Base-by-base conservation (phyloP, 2,329 filamentous ascomycete species). In the Penicillium sclerotiorum region DNA sequence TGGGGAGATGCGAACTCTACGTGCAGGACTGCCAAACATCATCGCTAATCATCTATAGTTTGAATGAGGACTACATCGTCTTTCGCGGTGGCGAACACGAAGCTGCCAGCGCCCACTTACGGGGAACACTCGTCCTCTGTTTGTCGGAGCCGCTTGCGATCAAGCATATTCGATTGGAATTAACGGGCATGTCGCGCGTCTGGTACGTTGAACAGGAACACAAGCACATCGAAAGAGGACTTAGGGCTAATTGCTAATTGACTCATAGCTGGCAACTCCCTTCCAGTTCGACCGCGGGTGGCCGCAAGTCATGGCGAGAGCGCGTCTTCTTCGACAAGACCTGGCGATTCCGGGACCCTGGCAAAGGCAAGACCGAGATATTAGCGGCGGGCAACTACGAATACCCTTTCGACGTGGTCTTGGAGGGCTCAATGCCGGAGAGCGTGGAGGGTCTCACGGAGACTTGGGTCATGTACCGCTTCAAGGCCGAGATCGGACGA, bases 401-500 rank as follows among this genome's bases (percentile, higher is more conserved):
- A 69, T 93, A 88, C 74, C 88, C 88, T 0, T 93, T 94, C 67
- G 85, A 90, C 60, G 77, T 86, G 49, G 77, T 88, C 50, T 76
- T 93, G n/a, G 81, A 87, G 13, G 89, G 89, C 4, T 68, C 70
- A 11, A 64, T 82, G 66, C 82, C 90, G 15, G 94, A 97, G 79
- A 96, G 90, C 65, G 83, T 99, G 33, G 94, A 97, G 73, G 94
- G 94, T 3, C 77, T 97, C 49, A 80, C 83, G 48, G 89, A 95
- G 61, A 92, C 89, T 13, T 93, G 88, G 73, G 86, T 97, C 52
- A 88, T 90, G 40, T 99, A 97, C 73, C 86, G 88, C 58, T 79
- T 99, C 64, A 95, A 95, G 72, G 94, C 93, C 1, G 92, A 90
- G 44, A 86, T 97, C 43, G 88, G 92, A 51, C 89, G 91, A 54